A percentile compares a stretch with the other conserved stretches of the same genome.
phyloP scores from a whole-genome alignment of 305 asterid species.

The Rubia peregrina region DNA sequence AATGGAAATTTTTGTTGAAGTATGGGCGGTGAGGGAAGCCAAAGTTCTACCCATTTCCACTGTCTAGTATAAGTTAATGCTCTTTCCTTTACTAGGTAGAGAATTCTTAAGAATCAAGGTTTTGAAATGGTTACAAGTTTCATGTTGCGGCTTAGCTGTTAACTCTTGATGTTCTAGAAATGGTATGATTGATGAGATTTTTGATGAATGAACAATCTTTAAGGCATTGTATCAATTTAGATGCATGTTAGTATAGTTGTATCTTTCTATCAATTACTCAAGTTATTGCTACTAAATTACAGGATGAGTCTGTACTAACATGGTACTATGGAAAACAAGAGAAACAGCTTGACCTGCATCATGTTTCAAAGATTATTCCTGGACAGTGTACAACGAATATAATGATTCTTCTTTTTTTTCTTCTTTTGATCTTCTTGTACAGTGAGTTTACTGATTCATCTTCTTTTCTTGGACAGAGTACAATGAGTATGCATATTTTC shows the following conservation, averaged over 20 bases:
- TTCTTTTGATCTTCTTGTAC: neutral
- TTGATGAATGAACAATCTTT: neutral
- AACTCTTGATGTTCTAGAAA: neutral
- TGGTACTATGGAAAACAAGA: conserved; percentile 88
- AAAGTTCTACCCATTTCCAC: conserved; percentile 87
- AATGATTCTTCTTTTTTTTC: conserved; percentile 9
- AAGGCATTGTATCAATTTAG: no score
- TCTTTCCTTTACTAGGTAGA: neutral
- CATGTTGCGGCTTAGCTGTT: neutral
- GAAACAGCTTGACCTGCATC: conserved; percentile 67
- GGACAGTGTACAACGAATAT: conserved; percentile 94
- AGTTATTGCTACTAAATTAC: no score
- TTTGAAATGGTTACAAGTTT: neutral
- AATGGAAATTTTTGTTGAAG: conserved; percentile 82
- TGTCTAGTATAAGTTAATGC: conserved; percentile 51
- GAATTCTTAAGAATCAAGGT: neutral
- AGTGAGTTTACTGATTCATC: no score
- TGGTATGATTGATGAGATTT: no score
- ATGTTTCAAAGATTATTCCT: conserved; percentile 71
- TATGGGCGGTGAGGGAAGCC: conserved; percentile 95
- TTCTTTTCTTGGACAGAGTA: no score
- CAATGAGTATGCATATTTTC: no score
- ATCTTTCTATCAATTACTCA: conserved; percentile 13
- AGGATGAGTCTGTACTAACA: conserved; percentile 81
- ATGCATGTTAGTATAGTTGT: no score